Evolutionary conservation across 257 asterid genomes (phyloP).

Genomic region (Solanum okadae): DNA sequence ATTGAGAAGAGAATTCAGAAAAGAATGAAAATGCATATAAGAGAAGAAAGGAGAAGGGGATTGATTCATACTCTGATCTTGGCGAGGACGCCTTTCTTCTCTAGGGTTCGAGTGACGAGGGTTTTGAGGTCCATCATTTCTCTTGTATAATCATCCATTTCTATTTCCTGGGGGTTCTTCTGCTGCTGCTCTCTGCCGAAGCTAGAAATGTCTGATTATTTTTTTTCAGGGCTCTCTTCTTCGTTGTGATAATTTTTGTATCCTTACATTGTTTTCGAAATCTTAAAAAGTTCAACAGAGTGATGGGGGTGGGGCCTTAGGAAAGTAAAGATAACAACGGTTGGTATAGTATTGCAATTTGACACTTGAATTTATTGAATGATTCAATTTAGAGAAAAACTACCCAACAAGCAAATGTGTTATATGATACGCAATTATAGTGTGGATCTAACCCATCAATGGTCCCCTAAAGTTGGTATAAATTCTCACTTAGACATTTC

Average conservation of each 20-base stretch:
- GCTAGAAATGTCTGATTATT: neutral
- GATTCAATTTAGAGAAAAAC: neutral
- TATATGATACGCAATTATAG: too few relatives aligned
- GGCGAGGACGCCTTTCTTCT: conserved; percentile 98
- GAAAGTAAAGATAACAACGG: neutral
- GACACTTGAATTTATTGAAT: neutral
- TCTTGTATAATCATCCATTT: conserved; percentile 87
- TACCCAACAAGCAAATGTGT: neutral
- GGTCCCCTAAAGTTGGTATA: too few relatives aligned
- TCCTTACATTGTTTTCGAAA: neutral
- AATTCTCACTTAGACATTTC: too few relatives aligned
- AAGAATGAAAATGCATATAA: neutral
- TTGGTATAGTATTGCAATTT: neutral
- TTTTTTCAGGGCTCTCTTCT: neutral
- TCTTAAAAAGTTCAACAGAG: neutral
- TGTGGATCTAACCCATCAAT: too few relatives aligned
- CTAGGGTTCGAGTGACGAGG: conserved; percentile 92
- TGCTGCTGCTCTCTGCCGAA: neutral
- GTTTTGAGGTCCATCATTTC: conserved; percentile 99
- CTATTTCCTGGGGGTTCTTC: neutral
- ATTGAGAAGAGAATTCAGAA: neutral
- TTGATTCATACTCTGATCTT: conserved; percentile 75
- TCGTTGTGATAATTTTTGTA: neutral
- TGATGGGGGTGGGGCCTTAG: neutral
- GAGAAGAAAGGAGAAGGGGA: neutral